Conservation (phyloP, 148 eudicot genomes). For the Rhododendron simsii region DNA sequence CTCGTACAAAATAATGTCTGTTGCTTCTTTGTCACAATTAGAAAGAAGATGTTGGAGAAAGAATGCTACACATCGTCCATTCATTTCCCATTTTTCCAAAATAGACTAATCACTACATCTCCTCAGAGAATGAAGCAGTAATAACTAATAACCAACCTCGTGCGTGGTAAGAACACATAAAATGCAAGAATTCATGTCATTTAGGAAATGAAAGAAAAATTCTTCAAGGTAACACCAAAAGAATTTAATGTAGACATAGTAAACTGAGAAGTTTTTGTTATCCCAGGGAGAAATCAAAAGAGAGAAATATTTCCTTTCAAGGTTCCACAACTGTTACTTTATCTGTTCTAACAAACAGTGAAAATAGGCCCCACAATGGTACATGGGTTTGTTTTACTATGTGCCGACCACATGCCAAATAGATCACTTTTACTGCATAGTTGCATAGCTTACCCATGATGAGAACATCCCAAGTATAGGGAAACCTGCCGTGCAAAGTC, state of each 20-base stretch:
- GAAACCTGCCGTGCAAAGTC: slow-evolving; percentile 75
- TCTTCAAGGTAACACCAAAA: not conserved
- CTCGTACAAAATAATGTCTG: not conserved
- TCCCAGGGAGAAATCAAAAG: not conserved
- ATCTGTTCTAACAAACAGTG: not conserved
- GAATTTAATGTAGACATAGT: not conserved
- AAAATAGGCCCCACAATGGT: not conserved
- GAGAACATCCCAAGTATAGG: slow-evolving; percentile 72
- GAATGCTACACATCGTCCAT: not conserved
- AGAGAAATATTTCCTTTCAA: not conserved
- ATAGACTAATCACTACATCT: not conserved
- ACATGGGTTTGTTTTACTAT: not conserved
- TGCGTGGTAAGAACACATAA: not conserved
- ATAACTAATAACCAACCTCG: not conserved
- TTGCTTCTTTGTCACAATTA: slow-evolving; percentile 2
- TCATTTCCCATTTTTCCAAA: not conserved
- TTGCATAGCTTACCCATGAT: slow-evolving; percentile 63
- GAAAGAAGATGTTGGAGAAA: not conserved
- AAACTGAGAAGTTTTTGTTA: not conserved
- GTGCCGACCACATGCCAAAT: not conserved
- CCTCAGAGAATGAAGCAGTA: not conserved
- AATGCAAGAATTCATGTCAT: not conserved
- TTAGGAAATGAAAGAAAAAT: not conserved
- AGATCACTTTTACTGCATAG: not conserved
- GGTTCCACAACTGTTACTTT: not conserved